Conservation (phyloP, 176 grass and related monocot genomes). For the Stipa capillata region DNA sequence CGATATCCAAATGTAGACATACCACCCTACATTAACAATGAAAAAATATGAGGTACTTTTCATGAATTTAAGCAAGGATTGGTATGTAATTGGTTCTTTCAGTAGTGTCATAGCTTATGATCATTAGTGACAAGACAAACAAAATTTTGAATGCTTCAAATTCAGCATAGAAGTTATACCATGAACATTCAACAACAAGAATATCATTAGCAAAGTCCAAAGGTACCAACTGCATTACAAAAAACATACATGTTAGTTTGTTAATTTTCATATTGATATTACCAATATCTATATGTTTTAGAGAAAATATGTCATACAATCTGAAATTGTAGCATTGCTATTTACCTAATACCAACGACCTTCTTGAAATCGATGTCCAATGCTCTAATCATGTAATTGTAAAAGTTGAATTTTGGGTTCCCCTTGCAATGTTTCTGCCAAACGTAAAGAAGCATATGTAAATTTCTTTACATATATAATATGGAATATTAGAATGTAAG, state of each 20-base stretch:
- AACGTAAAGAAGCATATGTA: not conserved
- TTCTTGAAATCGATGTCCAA: conserved; percentile 77
- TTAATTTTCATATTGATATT: not conserved
- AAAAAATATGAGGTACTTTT: not conserved
- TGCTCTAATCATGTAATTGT: conserved; percentile 82
- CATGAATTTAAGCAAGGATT: not conserved
- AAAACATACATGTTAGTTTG: not conserved
- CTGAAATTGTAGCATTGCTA: not conserved
- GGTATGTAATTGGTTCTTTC: not conserved
- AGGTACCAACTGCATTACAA: conserved; percentile 77
- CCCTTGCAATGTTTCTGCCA: conserved; percentile 61
- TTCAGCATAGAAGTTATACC: conserved; percentile 24
- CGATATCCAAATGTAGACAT: conserved; percentile 76
- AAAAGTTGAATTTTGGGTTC: conserved; percentile 74
- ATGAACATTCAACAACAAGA: conserved; percentile 72
- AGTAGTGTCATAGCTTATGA: not conserved
- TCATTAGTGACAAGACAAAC: not conserved
- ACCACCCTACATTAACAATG: conserved; percentile 42
- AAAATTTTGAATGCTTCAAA: not conserved
- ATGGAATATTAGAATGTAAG: not conserved
- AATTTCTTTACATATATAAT: not conserved
- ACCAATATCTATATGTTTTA: not conserved
- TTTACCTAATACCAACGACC: conserved; percentile 89
- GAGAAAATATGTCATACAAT: not conserved
- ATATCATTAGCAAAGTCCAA: conserved; percentile 75